Evolutionary conservation across 1,284 basidiomycete species (phyloP), one percentile per base, ranked within the genome.

Genomic region (Apiotrichum laibachii): DNA sequence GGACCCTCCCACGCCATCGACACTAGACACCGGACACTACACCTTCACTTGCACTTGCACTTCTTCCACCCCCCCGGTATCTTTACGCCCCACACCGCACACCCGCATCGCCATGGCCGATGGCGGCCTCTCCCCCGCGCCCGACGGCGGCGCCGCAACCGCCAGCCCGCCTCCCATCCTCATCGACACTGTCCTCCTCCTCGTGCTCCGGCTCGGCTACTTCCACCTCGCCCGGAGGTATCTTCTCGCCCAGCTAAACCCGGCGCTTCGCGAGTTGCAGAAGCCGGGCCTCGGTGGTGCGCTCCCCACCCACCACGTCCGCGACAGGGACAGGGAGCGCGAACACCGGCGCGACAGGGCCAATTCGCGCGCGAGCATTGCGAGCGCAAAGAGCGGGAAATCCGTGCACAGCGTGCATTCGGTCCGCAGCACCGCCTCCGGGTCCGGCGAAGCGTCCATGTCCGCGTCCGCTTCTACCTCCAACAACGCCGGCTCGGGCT

Each of bases 161-260:
- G 8, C 21, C 21, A 13, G 15, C 21, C 21, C 56, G 11, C 34
- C 54, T 15, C 69, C 74, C 2, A 67, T 78, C 43, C 57, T 75
- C 13, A 52, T 77, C 55, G 77, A 79, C 62, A 73, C 76, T 8
- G 40, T 69, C 33, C 34, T 77, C 49, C 67, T 78, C 46, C 22
- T 78, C 55, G 48, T 54, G 52, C 55, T 76, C 5, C 68, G 77
- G 18, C 34, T 67, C 2, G 65, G 68, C 37, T 76, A 71, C 63
- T 78, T 76, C 53, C 59, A 76, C 51, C 57, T 74, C 39, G 72
- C 75, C 9, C 67, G 76, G 11, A 63, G 69, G 19, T 78, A 77
- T 66, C 71, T 79, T 19, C 63, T 67, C 18, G 59, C 64, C 13
- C 69, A 74, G 6, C 61, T 79, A 39, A 71, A 67, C 21, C 76